These are phyloP conservation scores for Jackrogersella minutella DNA, from an alignment of 495 filamentous ascomycete genomes.

Conservation along the genomic window DNA sequence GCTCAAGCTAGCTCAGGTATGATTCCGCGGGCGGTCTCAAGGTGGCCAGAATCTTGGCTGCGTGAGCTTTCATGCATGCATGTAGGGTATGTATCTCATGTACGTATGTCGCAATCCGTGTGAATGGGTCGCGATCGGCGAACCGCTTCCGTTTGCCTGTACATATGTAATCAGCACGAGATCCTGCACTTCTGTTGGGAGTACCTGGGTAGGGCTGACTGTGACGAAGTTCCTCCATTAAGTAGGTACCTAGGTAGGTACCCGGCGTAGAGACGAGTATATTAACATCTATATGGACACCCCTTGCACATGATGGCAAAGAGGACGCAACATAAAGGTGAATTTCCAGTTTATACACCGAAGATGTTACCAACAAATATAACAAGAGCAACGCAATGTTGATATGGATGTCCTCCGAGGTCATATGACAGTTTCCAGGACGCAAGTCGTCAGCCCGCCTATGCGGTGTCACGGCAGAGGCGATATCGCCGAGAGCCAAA, in stretches of 20 bases:
- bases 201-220: background rate
- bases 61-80: background rate
- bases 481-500: background rate
- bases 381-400: no score
- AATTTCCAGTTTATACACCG: no score
- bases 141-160: background rate
- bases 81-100: background rate
- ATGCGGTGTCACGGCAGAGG: constrained; percentile 28
- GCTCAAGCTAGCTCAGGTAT: background rate
- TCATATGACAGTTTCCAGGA: constrained; percentile 29
- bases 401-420: background rate
- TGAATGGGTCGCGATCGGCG: background rate
- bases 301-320: no score
- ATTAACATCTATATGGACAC: no score
- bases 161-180: background rate
- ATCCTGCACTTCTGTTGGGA: background rate
- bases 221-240: background rate
- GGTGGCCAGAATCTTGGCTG: constrained; percentile 24
- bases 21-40: background rate
- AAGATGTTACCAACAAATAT: no score
- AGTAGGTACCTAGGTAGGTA: background rate
- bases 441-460: constrained; percentile 19
- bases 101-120: constrained; percentile 10
- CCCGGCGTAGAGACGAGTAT: no score
- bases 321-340: no score